A percentile compares a stretch with the other conserved stretches of the same genome.
phyloP scores from a whole-genome alignment of 2,329 filamentous ascomycete species.

The Bimuria novae-zelandiae region DNA sequence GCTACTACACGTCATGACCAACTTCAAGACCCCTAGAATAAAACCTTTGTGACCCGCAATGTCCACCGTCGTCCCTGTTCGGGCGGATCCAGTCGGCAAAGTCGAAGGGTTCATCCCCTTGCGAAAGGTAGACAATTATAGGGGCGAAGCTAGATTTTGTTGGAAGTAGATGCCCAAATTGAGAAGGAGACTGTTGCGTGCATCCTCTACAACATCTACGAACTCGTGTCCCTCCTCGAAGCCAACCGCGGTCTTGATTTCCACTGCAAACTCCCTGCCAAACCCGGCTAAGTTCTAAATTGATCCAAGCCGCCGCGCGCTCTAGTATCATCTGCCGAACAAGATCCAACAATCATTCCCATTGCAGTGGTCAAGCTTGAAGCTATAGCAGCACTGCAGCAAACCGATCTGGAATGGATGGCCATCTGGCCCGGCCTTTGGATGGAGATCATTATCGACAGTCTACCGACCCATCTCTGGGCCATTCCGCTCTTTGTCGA shows the following conservation, averaged over 20 bases:
- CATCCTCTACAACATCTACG: conserved; percentile 37
- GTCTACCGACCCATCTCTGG: conserved; percentile 16
- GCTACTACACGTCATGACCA: too few relatives aligned
- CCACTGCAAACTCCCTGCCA: conserved; percentile 26
- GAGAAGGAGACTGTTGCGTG: conserved; percentile 14
- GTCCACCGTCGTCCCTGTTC: too few relatives aligned
- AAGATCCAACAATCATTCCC: conserved; percentile 1
- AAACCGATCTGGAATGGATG: conserved; percentile 28
- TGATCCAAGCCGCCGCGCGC: conserved; percentile 50
- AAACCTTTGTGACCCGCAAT: too few relatives aligned
- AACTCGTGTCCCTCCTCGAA: conserved; percentile 35
- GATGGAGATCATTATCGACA: conserved; percentile 30
- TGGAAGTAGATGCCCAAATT: too few relatives aligned
- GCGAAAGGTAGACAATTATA: too few relatives aligned
- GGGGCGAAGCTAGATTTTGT: too few relatives aligned
- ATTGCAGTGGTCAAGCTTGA: conserved; percentile 2
- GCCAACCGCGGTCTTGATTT: conserved; percentile 53
- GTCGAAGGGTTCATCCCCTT: too few relatives aligned
- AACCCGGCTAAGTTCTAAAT: conserved; percentile 48
- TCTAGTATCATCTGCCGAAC: conserved; percentile 12
- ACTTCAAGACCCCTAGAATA: too few relatives aligned
- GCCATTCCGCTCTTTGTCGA: conserved; percentile 15
- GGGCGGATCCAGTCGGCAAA: too few relatives aligned
- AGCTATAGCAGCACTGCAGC: conserved; percentile 13
- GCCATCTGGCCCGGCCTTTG: conserved; percentile 30